Evolutionary conservation across 148 eudicot genomes (phyloP), one percentile per base, ranked within the genome.

Genomic region (Rheum nobile): DNA sequence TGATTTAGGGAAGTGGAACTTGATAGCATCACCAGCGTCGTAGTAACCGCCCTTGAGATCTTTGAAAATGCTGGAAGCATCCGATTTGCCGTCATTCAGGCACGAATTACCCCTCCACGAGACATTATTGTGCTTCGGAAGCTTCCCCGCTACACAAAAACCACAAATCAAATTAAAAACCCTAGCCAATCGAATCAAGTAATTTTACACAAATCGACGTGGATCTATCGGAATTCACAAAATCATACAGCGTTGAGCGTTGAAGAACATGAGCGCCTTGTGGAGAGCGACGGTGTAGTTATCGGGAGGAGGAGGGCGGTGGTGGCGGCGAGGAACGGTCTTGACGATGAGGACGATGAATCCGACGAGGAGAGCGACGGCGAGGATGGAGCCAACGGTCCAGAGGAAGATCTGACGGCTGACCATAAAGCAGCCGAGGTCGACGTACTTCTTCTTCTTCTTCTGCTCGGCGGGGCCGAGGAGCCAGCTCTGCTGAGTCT

Each of bases 11-110:
- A 92, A 96, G 72, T 96, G 74, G 78, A 96, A 96, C 86, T 96
- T 96, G 72, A 90, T 96, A 10, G 99, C 96, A 85, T 96, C 99
- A 26, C 99, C 99, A 8, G 97, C 99, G 83, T 96, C 97, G 76
- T 88, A 92, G 79, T 80, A 96, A 26, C 99, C 97, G 16, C 99
- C 99, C 70, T 73, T 79, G 35, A 96, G 86, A 81, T 96, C 89
- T 74, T 89, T 92, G 72, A 82, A 83, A 17, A 81, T 67, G 43
- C 88, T 47, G 3, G 82, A 76, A 11, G 81, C 9, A 38, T 84
- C 84, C 6, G 90, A 78, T 75, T 87, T 81, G 16, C 99, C 99
- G 32, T 96, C 99, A 35, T 92, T 85, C 78, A 89, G 28, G 67
- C 96, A 83, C 1, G 99, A 96, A 79, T 88, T 84, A 50, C 96